A percentile compares a stretch with the other conserved stretches of the same genome.
These are phyloP conservation scores for Actinomortierella wolfii DNA, from an alignment of 371 early-diverging fungal genomes.

Conservation along the genomic window DNA sequence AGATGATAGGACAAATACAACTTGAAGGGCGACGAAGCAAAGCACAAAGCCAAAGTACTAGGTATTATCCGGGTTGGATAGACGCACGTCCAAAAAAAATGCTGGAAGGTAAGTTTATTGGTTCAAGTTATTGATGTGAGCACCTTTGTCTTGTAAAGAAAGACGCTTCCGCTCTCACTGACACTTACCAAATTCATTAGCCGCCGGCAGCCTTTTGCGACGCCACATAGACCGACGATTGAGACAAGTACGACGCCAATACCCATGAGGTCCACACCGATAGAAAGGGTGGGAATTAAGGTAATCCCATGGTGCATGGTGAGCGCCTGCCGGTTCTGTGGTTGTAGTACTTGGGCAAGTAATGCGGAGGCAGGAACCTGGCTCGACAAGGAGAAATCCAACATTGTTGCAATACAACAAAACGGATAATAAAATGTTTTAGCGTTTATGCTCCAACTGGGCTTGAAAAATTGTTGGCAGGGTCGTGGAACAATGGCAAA, in stretches of 20 bases:
- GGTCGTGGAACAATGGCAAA: no score
- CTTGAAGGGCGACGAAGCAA: constrained; percentile 27
- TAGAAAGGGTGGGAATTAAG: constrained; percentile 29
- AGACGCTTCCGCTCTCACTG: no score
- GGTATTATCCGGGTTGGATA: no score
- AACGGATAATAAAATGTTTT: no score
- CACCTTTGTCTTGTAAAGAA: no score
- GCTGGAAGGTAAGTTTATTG: no score
- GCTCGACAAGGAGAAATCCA: neutral
- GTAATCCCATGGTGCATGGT: constrained; percentile 23
- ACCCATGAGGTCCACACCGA: constrained; percentile 41
- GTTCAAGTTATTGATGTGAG: no score
- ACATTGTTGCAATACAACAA: no score
- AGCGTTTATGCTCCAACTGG: no score
- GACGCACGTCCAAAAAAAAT: no score
- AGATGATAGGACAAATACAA: constrained; percentile 13
- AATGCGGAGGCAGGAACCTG: constrained; percentile 38
- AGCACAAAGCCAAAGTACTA: constrained; percentile 36
- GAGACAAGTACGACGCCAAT: constrained; percentile 35
- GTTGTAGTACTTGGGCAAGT: constrained; percentile 21
- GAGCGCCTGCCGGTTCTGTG: constrained; percentile 15
- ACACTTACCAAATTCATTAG: constrained; percentile 34
- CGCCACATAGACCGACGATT: constrained; percentile 31
- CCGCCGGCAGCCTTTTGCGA: constrained; percentile 29
- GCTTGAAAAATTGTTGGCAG: no score